Evolutionary conservation across 2,329 filamentous ascomycete species (phyloP).

Genomic region (Aphanocladium album): DNA sequence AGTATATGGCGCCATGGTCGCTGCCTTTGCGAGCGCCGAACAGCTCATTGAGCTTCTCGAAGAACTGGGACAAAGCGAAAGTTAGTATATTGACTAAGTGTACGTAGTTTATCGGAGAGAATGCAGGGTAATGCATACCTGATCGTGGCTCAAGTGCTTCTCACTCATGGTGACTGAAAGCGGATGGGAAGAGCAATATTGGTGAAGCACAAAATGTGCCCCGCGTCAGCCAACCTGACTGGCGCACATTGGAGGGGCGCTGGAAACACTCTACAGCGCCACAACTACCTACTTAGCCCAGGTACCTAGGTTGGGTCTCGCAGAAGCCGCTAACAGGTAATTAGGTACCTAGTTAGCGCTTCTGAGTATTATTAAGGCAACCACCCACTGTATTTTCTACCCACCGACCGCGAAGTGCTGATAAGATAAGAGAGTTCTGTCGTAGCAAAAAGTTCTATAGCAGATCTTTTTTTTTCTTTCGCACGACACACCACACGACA

Average conservation of each 20-base stretch:
- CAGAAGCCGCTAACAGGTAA: too few relatives aligned
- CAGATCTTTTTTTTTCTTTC: not conserved
- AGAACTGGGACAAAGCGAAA: slow-evolving; percentile 55
- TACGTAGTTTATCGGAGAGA: slow-evolving; percentile 1
- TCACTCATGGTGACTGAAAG: slow-evolving; percentile 21
- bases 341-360: not conserved
- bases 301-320: too few relatives aligned
- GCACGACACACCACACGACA: not conserved
- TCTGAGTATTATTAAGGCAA: too few relatives aligned
- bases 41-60: slow-evolving; percentile 60
- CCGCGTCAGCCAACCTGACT: not conserved
- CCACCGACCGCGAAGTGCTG: not conserved
- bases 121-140: slow-evolving; percentile 25
- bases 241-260: not conserved
- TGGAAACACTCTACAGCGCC: not conserved
- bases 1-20: slow-evolving; percentile 67
- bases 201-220: slow-evolving; percentile 7
- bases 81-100: not conserved
- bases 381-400: not conserved
- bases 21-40: slow-evolving; percentile 63
- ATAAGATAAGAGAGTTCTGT: slow-evolving; percentile 13
- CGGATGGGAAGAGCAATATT: slow-evolving; percentile 1
- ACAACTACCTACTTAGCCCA: too few relatives aligned
- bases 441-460: not conserved
- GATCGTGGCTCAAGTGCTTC: slow-evolving; percentile 32